phyloP scores from a whole-genome alignment of 495 filamentous ascomycete species.

The Aspergillus taichungensis region DNA sequence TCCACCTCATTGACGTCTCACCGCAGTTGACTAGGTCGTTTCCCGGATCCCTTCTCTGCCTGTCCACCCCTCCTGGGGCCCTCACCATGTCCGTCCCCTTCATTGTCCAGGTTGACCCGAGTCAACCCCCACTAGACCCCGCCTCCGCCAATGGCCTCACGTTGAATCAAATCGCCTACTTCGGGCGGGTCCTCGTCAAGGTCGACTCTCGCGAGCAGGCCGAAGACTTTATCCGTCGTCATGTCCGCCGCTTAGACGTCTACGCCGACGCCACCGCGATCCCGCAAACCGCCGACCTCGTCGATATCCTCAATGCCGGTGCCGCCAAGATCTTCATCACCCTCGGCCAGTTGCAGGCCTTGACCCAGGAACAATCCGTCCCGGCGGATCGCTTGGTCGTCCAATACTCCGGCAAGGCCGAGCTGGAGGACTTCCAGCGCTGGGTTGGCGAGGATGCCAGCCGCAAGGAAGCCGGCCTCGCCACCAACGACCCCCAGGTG shows the following conservation, averaged over 20 bases:
- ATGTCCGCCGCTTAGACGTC: conserved; percentile 56
- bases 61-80: neutral
- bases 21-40: neutral
- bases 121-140: conserved; percentile 10
- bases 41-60: neutral
- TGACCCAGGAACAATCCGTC: conserved; percentile 45
- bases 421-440: conserved; percentile 27
- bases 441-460: conserved; percentile 38
- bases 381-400: conserved; percentile 50
- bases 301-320: conserved; percentile 76
- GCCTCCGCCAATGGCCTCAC: conserved; percentile 43
- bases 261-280: conserved; percentile 73
- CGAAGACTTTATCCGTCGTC: conserved; percentile 60
- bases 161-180: conserved; percentile 64
- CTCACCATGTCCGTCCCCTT: conserved; percentile 41
- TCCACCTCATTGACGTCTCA: neutral
- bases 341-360: conserved; percentile 50
- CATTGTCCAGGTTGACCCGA: conserved; percentile 38
- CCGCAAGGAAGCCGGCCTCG: conserved; percentile 45
- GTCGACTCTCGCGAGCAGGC: conserved; percentile 49
- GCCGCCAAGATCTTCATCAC: conserved; percentile 80
- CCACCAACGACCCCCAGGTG: conserved; percentile 40
- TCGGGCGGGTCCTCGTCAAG: conserved; percentile 67
- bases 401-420: conserved; percentile 28
- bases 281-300: conserved; percentile 55